phyloP scores from a whole-genome alignment of 1,284 basidiomycete species.

The Microbotryum lychnidis-dioicae region DNA sequence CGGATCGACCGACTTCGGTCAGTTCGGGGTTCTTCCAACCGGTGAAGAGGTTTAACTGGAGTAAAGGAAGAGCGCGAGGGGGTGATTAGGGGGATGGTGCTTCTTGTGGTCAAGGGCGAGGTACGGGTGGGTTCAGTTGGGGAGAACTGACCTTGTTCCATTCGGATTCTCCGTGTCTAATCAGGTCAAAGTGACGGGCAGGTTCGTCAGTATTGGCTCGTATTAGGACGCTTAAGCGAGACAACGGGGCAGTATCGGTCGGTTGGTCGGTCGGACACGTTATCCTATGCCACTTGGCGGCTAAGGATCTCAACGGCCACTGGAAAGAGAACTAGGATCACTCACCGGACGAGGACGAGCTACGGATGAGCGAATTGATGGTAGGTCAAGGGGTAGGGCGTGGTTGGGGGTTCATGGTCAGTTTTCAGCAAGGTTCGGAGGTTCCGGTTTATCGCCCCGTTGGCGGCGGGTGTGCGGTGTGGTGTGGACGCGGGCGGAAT shows the following conservation, averaged over 20 bases:
- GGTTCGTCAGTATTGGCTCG: not conserved
- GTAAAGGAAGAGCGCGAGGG: not conserved
- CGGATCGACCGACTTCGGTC: constrained; percentile 31
- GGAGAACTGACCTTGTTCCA: too few species aligned
- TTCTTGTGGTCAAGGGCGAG: too few species aligned
- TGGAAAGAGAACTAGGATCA: constrained; percentile 7
- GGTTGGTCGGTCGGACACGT: not conserved
- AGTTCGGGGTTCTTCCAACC: constrained; percentile 30
- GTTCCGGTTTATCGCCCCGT: too few species aligned
- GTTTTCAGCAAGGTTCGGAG: too few species aligned
- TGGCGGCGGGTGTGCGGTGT: too few species aligned
- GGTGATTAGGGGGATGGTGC: not conserved
- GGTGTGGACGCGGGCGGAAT: too few species aligned
- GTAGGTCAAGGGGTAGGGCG: not conserved
- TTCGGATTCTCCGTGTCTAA: too few species aligned
- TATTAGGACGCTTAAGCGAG: not conserved
- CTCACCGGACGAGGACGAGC: constrained; percentile 29
- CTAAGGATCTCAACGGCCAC: not conserved
- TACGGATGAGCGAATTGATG: not conserved
- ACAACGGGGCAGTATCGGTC: not conserved
- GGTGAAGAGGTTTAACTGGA: constrained; percentile 32
- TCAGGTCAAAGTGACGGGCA: too few species aligned
- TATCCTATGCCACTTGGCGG: constrained; percentile 23
- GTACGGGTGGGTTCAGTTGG: too few species aligned
- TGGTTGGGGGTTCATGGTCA: not conserved